A percentile compares a stretch with the other conserved stretches of the same genome.
Evolutionary conservation across 257 asterid genomes (phyloP).

Genomic region (Fraxinus americana): DNA sequence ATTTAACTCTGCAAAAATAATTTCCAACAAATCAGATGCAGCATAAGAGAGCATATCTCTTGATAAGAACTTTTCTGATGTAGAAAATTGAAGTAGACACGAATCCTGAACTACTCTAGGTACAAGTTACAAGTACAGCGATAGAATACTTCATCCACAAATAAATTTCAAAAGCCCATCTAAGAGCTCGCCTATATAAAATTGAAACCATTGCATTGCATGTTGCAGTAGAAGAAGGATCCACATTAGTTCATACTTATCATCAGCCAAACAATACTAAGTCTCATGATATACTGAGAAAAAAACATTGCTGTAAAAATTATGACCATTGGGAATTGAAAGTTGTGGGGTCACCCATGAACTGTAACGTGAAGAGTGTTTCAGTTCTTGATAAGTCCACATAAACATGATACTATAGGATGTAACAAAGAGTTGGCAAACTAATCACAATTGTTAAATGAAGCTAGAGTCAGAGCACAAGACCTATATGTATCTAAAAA

Average conservation of each 20-base stretch:
- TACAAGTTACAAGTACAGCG: background rate
- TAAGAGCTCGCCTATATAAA: slow-evolving; percentile 10
- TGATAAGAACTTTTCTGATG: background rate
- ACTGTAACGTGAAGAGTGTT: too few relatives aligned
- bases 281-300: background rate
- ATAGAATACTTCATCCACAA: background rate
- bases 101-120: background rate
- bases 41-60: background rate
- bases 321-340: background rate
- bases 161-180: slow-evolving; percentile 8
- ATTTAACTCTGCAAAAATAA: slow-evolving; percentile 46
- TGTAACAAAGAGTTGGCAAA: background rate
- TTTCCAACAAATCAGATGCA: slow-evolving; percentile 23
- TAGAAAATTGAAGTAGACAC: slow-evolving; percentile 5
- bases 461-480: background rate
- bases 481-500: background rate
- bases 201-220: background rate
- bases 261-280: slow-evolving; percentile 21
- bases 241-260: background rate
- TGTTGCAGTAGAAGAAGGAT: background rate
- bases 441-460: background rate
- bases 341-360: background rate
- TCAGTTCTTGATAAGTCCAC: background rate
- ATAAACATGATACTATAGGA: background rate
- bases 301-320: background rate